Evolutionary conservation across 2,329 filamentous ascomycete species (phyloP).

Genomic region (Calonectria naviculata): DNA sequence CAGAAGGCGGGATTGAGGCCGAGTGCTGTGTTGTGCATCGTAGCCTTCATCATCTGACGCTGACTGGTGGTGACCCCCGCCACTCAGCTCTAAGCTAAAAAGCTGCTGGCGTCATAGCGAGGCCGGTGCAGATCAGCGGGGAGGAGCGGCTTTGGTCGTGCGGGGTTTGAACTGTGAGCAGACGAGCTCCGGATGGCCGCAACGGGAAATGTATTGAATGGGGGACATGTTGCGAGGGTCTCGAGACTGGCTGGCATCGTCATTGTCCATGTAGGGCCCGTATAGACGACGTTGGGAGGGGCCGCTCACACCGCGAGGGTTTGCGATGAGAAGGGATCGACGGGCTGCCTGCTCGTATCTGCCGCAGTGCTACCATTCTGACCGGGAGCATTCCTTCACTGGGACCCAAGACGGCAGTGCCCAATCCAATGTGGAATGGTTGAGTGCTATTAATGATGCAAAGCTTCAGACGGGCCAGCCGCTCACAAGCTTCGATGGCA

Average conservation of each 20-base stretch:
- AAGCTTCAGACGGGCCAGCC: background rate
- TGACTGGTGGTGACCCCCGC: background rate
- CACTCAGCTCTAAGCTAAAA: constrained; percentile 1
- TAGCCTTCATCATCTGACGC: background rate
- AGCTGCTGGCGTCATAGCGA: constrained; percentile 2
- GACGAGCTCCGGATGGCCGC: background rate
- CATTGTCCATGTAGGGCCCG: background rate
- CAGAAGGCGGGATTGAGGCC: background rate
- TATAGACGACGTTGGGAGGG: background rate
- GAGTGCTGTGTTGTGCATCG: background rate
- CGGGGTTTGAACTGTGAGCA: background rate
- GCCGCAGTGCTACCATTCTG: background rate
- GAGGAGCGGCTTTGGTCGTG: background rate
- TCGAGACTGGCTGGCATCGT: background rate
- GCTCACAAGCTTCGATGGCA: background rate
- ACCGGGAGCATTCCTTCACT: background rate
- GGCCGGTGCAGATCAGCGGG: background rate
- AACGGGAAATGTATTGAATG: background rate
- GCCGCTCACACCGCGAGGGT: background rate
- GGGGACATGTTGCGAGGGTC: background rate
- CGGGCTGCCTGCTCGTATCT: background rate
- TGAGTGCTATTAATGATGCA: constrained; percentile 1
- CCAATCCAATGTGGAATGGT: background rate
- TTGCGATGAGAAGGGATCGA: background rate
- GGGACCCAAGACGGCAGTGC: background rate